Conservation (phyloP, 805 yeast genomes). For the Cyberlindnera nakhonratchasimensis region DNA sequence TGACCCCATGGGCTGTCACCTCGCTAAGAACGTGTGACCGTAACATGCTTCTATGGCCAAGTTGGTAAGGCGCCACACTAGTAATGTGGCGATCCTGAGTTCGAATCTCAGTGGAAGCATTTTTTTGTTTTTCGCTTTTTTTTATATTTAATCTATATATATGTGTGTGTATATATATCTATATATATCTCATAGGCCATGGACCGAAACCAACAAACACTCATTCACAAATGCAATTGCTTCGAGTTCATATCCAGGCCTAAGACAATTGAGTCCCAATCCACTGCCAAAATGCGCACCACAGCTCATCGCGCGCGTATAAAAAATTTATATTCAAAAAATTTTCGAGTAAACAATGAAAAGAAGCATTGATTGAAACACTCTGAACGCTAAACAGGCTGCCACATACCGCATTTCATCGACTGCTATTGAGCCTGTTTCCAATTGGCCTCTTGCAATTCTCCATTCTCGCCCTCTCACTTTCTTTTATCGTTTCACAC, state of each 20-base stretch:
- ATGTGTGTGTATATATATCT: too few species aligned
- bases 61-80: slow-evolving; percentile 83
- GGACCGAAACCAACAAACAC: too few species aligned
- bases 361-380: background rate
- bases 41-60: slow-evolving; percentile 47
- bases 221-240: too few species aligned
- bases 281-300: background rate
- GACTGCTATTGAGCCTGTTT: too few species aligned
- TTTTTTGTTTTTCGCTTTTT: slow-evolving; percentile 19
- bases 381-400: background rate
- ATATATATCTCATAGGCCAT: too few species aligned
- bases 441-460: too few species aligned
- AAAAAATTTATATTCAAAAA: slow-evolving; percentile 4
- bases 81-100: slow-evolving; percentile 81
- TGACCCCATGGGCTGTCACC: too few species aligned
- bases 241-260: too few species aligned
- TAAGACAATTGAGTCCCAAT: background rate
- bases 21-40: too few species aligned
- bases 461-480: background rate
- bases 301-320: slow-evolving; percentile 2
- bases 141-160: too few species aligned
- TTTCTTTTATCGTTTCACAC: background rate
- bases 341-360: slow-evolving; percentile 5
- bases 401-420: too few species aligned
- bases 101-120: slow-evolving; percentile 69